Evolutionary conservation across 129 eudicot genomes (phyloP).

Genomic region (Saussurea involucrata): DNA sequence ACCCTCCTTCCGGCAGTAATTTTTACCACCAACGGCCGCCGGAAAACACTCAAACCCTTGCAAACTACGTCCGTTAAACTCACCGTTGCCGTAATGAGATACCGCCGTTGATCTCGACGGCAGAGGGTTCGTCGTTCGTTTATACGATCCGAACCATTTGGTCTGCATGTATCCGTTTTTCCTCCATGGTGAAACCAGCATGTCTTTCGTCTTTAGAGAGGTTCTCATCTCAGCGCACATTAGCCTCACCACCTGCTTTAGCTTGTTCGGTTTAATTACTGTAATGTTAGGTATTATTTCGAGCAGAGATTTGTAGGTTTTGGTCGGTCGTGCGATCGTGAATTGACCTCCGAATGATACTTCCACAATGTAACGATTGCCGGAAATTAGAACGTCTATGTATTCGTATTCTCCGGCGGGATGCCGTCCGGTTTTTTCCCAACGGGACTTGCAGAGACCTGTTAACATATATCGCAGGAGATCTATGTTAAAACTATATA

Average conservation of each 20-base stretch:
- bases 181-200: conserved; percentile 42
- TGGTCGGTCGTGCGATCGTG: conserved; percentile 40
- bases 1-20: conserved; percentile 26
- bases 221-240: conserved; percentile 43
- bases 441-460: conserved; percentile 45
- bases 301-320: conserved; percentile 29
- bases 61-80: conserved; percentile 22
- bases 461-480: not conserved
- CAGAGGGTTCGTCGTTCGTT: conserved; percentile 28
- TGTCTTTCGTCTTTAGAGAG: conserved; percentile 28
- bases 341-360: conserved; percentile 27
- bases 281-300: conserved; percentile 30
- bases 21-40: conserved; percentile 12
- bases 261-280: conserved; percentile 20
- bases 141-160: conserved; percentile 44
- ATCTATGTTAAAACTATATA: not conserved
- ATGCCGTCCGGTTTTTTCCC: conserved; percentile 39
- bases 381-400: conserved; percentile 38
- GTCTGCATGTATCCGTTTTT: conserved; percentile 43
- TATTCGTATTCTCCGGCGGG: conserved; percentile 48
- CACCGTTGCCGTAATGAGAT: not conserved
- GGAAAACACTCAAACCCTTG: conserved; percentile 36
- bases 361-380: conserved; percentile 40
- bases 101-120: not conserved
- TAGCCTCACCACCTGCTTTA: conserved; percentile 35